Percentiles rank a stretch among this genome's conserved stretches.
phyloP scores from a whole-genome alignment of 1,284 basidiomycete species.

The Trichosporon inkin region DNA sequence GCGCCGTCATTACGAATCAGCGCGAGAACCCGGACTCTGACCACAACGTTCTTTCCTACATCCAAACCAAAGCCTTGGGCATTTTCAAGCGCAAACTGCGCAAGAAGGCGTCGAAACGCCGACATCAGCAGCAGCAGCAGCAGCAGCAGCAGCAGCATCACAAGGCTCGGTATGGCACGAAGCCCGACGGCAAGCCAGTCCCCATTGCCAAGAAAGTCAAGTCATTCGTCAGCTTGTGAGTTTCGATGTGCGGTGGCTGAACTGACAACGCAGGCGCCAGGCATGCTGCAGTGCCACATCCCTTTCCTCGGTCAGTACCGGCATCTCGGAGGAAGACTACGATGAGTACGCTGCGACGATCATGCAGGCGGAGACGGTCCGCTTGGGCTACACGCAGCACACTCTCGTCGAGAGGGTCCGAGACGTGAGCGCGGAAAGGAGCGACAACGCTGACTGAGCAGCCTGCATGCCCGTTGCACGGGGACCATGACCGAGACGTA shows the following conservation, averaged over 20 bases:
- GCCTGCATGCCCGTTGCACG: not conserved
- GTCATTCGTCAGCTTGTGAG: constrained; percentile 1
- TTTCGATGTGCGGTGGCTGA: not conserved
- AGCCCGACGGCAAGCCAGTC: not conserved
- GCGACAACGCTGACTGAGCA: not conserved
- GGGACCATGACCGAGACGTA: not conserved
- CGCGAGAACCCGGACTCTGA: not conserved
- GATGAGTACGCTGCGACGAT: not conserved
- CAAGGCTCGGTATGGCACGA: not conserved
- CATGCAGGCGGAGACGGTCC: not conserved
- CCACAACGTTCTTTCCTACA: constrained; percentile 1
- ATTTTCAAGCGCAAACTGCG: not conserved
- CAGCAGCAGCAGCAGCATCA: not conserved
- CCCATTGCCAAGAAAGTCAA: not conserved
- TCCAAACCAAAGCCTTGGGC: not conserved
- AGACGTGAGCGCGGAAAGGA: not conserved
- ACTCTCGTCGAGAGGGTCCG: not conserved
- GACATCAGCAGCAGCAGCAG: not conserved
- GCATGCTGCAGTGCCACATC: not conserved
- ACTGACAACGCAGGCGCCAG: not conserved
- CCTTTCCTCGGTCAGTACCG: not conserved
- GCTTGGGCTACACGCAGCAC: not conserved
- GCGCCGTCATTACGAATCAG: not conserved
- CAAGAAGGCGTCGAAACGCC: not conserved
- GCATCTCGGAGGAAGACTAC: not conserved